Conservation (phyloP, 805 yeast species). For the Millerozyma miso region DNA sequence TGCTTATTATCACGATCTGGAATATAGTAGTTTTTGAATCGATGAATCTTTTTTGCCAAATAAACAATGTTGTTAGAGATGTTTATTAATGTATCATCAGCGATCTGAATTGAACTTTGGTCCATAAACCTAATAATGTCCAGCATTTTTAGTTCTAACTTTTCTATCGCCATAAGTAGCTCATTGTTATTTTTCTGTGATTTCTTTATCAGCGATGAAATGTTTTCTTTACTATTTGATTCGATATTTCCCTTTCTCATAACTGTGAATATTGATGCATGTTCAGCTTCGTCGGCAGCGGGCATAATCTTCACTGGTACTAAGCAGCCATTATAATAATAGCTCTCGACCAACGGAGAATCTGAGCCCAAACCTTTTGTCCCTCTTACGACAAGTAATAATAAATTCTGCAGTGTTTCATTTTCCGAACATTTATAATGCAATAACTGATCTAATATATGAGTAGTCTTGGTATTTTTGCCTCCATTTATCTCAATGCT, state of each 20-base stretch:
- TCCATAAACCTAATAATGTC: constrained; percentile 18
- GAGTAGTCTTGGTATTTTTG: constrained; percentile 4
- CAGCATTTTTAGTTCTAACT: constrained; percentile 19
- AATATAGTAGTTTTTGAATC: constrained; percentile 3
- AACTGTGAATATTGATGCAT: constrained; percentile 29
- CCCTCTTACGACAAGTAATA: neutral
- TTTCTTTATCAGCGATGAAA: constrained; percentile 5
- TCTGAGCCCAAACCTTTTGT: neutral
- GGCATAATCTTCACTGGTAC: constrained; percentile 13
- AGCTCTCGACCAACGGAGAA: constrained; percentile 3
- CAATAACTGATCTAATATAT: constrained; percentile 9
- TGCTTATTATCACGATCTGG: constrained; percentile 8
- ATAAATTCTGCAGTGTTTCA: neutral
- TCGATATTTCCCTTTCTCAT: constrained; percentile 5
- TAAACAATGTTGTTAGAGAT: constrained; percentile 23
- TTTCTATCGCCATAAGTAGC: constrained; percentile 12
- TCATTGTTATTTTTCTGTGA: constrained; percentile 8
- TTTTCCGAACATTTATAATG: neutral
- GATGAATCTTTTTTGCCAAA: constrained; percentile 20
- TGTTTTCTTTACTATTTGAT: constrained; percentile 5
- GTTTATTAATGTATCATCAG: constrained; percentile 11
- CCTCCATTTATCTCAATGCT: neutral
- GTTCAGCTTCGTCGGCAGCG: constrained; percentile 27
- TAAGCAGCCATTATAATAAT: neutral
- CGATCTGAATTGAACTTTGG: constrained; percentile 4